Base-by-base conservation (phyloP, 129 eudicot genomes). In the Logfia minima region DNA sequence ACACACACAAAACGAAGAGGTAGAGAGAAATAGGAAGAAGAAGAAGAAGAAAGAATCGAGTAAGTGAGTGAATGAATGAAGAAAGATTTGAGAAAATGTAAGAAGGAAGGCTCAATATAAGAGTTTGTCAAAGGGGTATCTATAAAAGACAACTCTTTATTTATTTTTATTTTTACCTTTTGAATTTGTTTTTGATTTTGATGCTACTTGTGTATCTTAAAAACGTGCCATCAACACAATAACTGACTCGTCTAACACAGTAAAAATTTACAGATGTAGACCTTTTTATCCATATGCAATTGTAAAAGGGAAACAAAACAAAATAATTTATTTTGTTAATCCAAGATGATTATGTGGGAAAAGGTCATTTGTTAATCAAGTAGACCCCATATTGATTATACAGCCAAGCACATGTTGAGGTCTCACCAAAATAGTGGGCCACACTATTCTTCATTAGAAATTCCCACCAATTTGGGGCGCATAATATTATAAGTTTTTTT, bases 401-500 rank as follows among this genome's bases (percentile, higher is more conserved):
- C 76, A 82, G 63, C 79, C 81, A 80, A 70, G 82, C 92, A 78
- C 84, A 83, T 84, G 88, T 82, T 61, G 78, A 77, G 82, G 58
- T 81, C 83, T 81, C 68, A 80, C 80, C 59, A 74, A 59, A 68
- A 74, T 68, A 39, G 87, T 84, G 88, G 90, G 88, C 73, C 90
- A 86, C 70, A 53, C 70, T 62, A 41, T 75, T 76, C 83, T 35
- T 72, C 83, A 73, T 75, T 65, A 80, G 81, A 81, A 88, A 90
- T 84, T 85, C 84, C 88, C 96, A 90, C 82, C 87, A 87, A 85
- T 77, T 85, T 83, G 88, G 90, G 83, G 82, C 82, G 70, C 74
- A 68, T 68, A 75, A 53, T 88, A 68, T 70, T 74, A 76, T 55
- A 66, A 64, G 58, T 69, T 66, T 77, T 32, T 83, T 60, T 5